Evolutionary conservation across 768 basidiomycete species (phyloP).

Genomic region (Naganishia vishniacii): DNA sequence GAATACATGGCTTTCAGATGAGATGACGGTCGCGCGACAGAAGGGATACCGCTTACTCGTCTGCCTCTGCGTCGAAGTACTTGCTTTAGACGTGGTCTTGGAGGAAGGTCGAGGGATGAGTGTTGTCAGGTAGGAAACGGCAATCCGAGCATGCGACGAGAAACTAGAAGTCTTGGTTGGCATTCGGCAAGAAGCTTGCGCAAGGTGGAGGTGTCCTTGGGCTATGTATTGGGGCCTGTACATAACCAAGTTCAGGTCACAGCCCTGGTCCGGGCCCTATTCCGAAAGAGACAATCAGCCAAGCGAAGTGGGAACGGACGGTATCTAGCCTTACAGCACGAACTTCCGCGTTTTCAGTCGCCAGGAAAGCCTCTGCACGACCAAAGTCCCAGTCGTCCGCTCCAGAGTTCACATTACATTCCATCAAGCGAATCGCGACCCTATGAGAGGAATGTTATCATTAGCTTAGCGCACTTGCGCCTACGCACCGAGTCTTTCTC

Average conservation of each 20-base stretch:
- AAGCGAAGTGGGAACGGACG: background rate
- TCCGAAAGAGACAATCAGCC: background rate
- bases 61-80: background rate
- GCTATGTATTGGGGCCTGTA: background rate
- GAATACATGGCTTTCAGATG: background rate
- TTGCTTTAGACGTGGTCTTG: background rate
- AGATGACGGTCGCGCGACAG: background rate
- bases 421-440: constrained; percentile 57
- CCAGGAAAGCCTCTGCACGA: background rate
- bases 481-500: constrained; percentile 54
- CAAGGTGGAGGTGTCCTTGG: constrained; percentile 5
- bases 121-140: background rate
- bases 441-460: constrained; percentile 39
- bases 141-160: background rate
- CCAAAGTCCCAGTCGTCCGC: background rate
- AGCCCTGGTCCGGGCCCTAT: too few relatives aligned
- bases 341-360: background rate
- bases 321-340: background rate
- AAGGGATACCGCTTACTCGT: background rate
- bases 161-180: background rate
- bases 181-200: background rate
- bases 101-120: background rate
- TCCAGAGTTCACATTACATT: constrained; percentile 49
- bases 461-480: constrained; percentile 55
- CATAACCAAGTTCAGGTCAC: background rate